Conservation (phyloP, 225 moss, liverwort and hornwort species). For the Physcomitrellopsis africana region DNA sequence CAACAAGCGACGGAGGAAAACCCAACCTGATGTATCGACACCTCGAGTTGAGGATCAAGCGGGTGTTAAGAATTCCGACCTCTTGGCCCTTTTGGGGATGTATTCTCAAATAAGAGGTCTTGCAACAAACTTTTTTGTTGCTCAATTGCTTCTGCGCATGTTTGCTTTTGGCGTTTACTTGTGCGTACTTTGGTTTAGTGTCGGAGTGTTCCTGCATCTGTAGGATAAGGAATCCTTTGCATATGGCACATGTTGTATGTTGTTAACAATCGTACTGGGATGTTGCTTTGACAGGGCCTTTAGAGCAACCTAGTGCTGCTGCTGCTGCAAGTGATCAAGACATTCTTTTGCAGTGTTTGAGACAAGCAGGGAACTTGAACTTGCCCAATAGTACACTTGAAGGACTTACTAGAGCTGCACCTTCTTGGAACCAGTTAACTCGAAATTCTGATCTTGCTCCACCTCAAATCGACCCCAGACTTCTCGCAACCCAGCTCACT, state of each 20-base stretch:
- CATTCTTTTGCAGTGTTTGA: conserved; percentile 68
- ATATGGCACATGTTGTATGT: neutral
- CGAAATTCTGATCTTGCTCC: conserved; percentile 32
- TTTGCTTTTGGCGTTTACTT: neutral
- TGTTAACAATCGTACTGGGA: neutral
- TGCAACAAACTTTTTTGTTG: neutral
- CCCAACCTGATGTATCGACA: conserved; percentile 71
- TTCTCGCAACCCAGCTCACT: conserved; percentile 35
- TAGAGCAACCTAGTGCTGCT: conserved; percentile 60
- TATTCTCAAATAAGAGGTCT: conserved; percentile 72
- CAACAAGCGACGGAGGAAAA: conserved; percentile 91
- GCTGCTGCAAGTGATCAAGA: conserved; percentile 68
- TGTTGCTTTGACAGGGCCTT: conserved; percentile 36
- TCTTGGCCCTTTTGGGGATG: conserved; percentile 67
- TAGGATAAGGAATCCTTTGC: neutral
- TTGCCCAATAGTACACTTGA: conserved; percentile 30
- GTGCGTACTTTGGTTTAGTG: too few species aligned
- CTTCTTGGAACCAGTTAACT: conserved; percentile 50
- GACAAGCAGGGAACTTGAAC: conserved; percentile 49
- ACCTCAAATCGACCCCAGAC: conserved; percentile 23
- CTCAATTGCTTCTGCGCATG: neutral
- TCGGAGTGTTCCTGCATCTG: neutral
- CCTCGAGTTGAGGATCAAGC: conserved; percentile 65
- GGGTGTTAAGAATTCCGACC: conserved; percentile 52
- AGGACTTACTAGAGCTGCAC: conserved; percentile 36